Conservation (phyloP, 2,329 filamentous ascomycete genomes). For the Dothistroma pini region DNA sequence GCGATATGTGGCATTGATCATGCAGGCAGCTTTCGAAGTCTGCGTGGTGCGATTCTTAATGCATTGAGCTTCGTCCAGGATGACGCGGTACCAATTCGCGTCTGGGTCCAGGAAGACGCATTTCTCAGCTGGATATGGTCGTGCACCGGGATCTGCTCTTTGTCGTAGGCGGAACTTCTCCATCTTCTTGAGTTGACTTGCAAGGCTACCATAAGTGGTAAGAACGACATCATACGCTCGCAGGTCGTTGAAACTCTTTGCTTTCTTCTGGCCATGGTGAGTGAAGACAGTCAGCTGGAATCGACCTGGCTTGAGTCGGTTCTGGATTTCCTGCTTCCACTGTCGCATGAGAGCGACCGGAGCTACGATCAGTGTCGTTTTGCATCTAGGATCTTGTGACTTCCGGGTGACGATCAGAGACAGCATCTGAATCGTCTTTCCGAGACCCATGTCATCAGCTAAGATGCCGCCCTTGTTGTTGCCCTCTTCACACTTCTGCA, state of each 20-base stretch:
- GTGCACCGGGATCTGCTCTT: conserved; percentile 41
- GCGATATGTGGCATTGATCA: conserved; percentile 58
- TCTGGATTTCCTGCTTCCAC: conserved; percentile 76
- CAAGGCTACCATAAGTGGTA: conserved; percentile 73
- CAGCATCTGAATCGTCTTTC: conserved; percentile 79
- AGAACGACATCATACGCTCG: conserved; percentile 69
- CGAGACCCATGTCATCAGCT: conserved; percentile 78
- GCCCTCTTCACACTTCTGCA: conserved; percentile 69
- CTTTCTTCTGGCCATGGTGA: conserved; percentile 61
- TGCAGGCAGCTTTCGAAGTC: conserved; percentile 56
- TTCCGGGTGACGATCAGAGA: conserved; percentile 68
- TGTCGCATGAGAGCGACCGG: conserved; percentile 77
- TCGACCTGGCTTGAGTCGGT: conserved; percentile 57
- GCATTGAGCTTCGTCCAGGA: conserved; percentile 75
- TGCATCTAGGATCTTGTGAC: conserved; percentile 54
- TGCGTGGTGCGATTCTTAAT: conserved; percentile 72
- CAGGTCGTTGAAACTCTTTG: conserved; percentile 58
- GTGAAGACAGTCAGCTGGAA: conserved; percentile 63
- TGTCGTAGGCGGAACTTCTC: conserved; percentile 51
- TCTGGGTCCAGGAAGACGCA: conserved; percentile 47
- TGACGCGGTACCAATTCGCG: conserved; percentile 61
- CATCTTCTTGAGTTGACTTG: conserved; percentile 62
- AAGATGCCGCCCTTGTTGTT: conserved; percentile 71
- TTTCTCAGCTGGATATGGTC: conserved; percentile 32
- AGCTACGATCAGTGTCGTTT: conserved; percentile 79